Evolutionary conservation across 257 asterid species (phyloP).

Genomic region (Voacanga thouarsii): DNA sequence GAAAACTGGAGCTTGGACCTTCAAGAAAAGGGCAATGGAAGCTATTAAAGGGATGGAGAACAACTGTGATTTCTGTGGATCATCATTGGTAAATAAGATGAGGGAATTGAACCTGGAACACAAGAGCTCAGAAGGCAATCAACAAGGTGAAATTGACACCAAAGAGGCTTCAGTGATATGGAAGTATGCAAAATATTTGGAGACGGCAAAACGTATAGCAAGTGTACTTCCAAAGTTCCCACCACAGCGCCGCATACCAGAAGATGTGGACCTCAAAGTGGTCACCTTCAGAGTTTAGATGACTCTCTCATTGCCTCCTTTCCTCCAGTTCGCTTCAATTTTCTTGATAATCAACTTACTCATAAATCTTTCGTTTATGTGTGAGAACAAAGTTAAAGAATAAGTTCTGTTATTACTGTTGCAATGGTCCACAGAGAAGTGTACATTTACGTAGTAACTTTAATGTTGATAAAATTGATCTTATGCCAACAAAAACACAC

Average conservation of each 20-base stretch:
- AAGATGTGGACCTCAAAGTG: constrained; percentile 35
- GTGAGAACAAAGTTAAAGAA: no score
- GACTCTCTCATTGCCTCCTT: not conserved
- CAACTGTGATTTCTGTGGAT: constrained; percentile 1
- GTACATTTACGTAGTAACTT: no score
- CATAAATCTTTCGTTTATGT: no score
- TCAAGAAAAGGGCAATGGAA: constrained; percentile 26
- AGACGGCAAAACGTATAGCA: constrained; percentile 46
- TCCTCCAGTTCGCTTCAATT: no score
- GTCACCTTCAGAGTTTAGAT: constrained; percentile 38
- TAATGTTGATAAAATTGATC: no score
- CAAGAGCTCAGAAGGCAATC: not conserved
- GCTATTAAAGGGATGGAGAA: not conserved
- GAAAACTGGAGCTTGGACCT: constrained; percentile 63
- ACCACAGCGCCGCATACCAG: constrained; percentile 35
- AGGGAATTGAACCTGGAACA: constrained; percentile 10
- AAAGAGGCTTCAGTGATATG: constrained; percentile 10
- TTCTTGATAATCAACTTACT: no score
- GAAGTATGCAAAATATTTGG: constrained; percentile 38
- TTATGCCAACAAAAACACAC: no score
- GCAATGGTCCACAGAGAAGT: no score
- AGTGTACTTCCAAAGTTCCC: constrained; percentile 48
- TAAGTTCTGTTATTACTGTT: no score
- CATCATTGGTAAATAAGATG: not conserved
- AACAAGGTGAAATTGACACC: not conserved